Base-by-base conservation (phyloP, 106 monocot genomes). In the Dendrobium catenatum region DNA sequence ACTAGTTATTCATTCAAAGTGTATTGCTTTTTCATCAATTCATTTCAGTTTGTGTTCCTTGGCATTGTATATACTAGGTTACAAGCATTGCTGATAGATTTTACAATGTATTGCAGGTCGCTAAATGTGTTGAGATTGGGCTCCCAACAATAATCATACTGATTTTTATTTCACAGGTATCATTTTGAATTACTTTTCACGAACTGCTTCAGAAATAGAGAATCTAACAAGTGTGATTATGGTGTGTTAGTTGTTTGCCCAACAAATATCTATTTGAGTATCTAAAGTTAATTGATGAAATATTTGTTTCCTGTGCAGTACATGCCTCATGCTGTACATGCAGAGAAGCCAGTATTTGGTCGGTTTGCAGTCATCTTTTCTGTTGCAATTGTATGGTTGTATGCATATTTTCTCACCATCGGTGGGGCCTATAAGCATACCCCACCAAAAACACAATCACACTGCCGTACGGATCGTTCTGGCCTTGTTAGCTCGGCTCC, bases 381-480 rank as follows among this genome's bases (percentile, higher is more conserved):
- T 0, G 80, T 99, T 37, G 84, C 93, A 29, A 89, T 99, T 61
- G 90, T 95, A 42, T 99, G 98, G 93, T 83, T 99, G 49, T 99
- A 95, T 82, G 91, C 98, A 33, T 99, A 88, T 84, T 82, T 99
- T 6, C 95, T 99, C 72, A 99, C 98, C 26, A 72, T 95, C 55
- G 95, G 98, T 40, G 98, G 98, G 29, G 98, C 95, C 16, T 99
- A 99, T 83, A 91, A 87, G 84, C 85, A 91, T 74, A 80, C 93
- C 20, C 77, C 93, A 41, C 91, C 95, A n/a, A 95, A 99, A 87
- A 99, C 98, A 27, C 98, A 99, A 47, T 86, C 87, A 17, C 98
- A 99, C 86, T 99, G 98, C 80, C 91, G 98, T 29, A 93, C 93
- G 44, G 98, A 99, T 83, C 89, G 88, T 59, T 93, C 98, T 67